Conservation (phyloP, 805 yeast species). For the Isabelozyma rhagii region DNA sequence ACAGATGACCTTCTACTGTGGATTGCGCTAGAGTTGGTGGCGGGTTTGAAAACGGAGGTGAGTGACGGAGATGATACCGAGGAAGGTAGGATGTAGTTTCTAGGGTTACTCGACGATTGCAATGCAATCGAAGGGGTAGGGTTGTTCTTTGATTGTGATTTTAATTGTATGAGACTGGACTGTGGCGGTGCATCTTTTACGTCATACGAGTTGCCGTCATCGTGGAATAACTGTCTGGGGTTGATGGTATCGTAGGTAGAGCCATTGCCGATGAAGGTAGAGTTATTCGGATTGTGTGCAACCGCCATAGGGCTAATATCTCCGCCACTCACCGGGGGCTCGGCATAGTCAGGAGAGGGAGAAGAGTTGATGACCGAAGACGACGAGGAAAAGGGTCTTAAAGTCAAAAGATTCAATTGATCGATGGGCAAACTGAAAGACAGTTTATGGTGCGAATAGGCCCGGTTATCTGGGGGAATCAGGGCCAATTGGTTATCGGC, state of each 20-base stretch:
- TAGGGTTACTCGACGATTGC: not conserved
- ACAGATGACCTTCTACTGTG: not conserved
- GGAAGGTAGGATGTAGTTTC: constrained; percentile 10
- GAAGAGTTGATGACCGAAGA: constrained; percentile 13
- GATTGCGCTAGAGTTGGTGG: not conserved
- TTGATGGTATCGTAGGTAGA: constrained; percentile 24
- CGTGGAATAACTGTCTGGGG: constrained; percentile 26
- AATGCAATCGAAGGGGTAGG: not conserved
- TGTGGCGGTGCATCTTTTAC: not conserved
- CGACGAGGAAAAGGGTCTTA: constrained; percentile 6
- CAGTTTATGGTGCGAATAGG: not conserved
- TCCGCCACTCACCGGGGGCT: not conserved
- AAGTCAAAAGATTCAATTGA: constrained; percentile 22
- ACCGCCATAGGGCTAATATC: too few relatives aligned
- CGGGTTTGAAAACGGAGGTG: constrained; percentile 5
- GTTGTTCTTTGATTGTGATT: not conserved
- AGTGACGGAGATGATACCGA: constrained; percentile 17
- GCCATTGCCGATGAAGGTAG: too few relatives aligned
- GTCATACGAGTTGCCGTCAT: not conserved
- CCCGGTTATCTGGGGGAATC: not conserved
- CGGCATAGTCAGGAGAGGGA: constrained; percentile 7
- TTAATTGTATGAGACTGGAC: not conserved
- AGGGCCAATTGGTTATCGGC: too few relatives aligned
- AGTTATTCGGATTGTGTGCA: too few relatives aligned
- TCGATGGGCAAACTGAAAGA: constrained; percentile 14